Evolutionary conservation across 139 green algal genomes (phyloP), one percentile per base, ranked within the genome.

Genomic region (Dunaliella primolecta): DNA sequence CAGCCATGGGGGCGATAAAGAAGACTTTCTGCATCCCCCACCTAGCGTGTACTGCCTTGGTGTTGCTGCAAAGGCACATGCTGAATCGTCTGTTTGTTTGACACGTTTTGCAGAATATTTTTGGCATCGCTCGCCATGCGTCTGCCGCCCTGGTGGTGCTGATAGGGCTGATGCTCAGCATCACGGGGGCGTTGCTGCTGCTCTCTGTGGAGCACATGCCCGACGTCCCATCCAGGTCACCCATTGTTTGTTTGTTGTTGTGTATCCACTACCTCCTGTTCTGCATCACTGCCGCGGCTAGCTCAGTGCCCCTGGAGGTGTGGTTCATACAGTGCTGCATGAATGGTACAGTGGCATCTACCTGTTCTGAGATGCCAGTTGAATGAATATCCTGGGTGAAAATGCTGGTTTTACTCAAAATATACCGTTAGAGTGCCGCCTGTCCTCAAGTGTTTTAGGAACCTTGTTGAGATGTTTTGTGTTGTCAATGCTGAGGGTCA

Each of bases 401-500:
- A n/a, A n/a, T n/a, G n/a, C n/a, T n/a, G n/a, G n/a, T n/a, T n/a
- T n/a, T n/a, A n/a, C n/a, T n/a, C n/a, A n/a, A n/a, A n/a, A n/a
- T n/a, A n/a, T n/a, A n/a, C n/a, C n/a, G n/a, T n/a, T n/a, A n/a
- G n/a, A n/a, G n/a, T n/a, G n/a, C n/a, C n/a, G n/a, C n/a, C n/a
- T n/a, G n/a, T n/a, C n/a, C n/a, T n/a, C n/a, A n/a, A n/a, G n/a
- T n/a, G n/a, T n/a, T n/a, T n/a, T n/a, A n/a, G n/a, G n/a, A n/a
- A n/a, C n/a, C n/a, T n/a, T n/a, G n/a, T n/a, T n/a, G n/a, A n/a
- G n/a, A n/a, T n/a, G n/a, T n/a, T n/a, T n/a, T n/a, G n/a, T n/a
- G n/a, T n/a, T n/a, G n/a, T n/a, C n/a, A n/a, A n/a, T n/a, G n/a
- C 72, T 35, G 87, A 95, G 91, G 83, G 78, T 94, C 55, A 37